Conservation (phyloP, 1,284 basidiomycete genomes). For the Apiotrichum akiyoshidainum region DNA sequence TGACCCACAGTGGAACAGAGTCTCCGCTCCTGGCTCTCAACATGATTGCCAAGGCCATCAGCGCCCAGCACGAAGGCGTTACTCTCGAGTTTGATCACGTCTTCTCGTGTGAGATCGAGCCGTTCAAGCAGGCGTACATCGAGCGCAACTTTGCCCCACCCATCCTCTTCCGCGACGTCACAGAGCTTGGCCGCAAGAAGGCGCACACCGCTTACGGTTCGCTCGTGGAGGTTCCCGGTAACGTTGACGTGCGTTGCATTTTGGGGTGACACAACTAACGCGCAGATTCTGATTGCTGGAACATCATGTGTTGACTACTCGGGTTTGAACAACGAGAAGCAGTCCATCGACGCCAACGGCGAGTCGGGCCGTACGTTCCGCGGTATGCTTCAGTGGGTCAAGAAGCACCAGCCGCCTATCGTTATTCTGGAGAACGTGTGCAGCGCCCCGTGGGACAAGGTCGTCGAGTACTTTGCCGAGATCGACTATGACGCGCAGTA, state of each 20-base stretch:
- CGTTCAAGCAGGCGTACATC: constrained; percentile 97
- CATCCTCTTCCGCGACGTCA: constrained; percentile 88
- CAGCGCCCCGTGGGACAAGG: constrained; percentile 78
- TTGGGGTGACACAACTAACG: constrained; percentile 3
- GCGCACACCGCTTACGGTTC: constrained; percentile 91
- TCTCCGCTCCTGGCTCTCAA: constrained; percentile 86
- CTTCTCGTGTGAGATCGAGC: constrained; percentile 96
- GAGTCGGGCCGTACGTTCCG: constrained; percentile 87
- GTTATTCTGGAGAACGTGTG: constrained; percentile 95
- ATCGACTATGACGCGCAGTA: constrained; percentile 73
- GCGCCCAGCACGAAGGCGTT: constrained; percentile 61
- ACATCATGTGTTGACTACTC: constrained; percentile 97
- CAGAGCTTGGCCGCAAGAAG: constrained; percentile 73
- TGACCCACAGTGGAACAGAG: constrained; percentile 74
- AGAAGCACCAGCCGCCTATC: constrained; percentile 77
- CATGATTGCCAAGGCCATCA: constrained; percentile 70
- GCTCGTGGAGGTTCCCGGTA: constrained; percentile 76
- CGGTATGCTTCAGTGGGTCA: constrained; percentile 91
- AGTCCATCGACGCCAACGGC: constrained; percentile 79
- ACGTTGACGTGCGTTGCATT: constrained; percentile 63
- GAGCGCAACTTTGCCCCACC: constrained; percentile 83
- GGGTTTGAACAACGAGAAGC: constrained; percentile 87
- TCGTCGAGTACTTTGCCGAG: constrained; percentile 70
- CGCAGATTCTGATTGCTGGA: constrained; percentile 72
- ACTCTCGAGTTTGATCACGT: constrained; percentile 80